A percentile compares a stretch with the other conserved stretches of the same genome.
Evolutionary conservation across 352 stramenopile species (phyloP).

Genomic region (Phytopythium cucurbitacearum): DNA sequence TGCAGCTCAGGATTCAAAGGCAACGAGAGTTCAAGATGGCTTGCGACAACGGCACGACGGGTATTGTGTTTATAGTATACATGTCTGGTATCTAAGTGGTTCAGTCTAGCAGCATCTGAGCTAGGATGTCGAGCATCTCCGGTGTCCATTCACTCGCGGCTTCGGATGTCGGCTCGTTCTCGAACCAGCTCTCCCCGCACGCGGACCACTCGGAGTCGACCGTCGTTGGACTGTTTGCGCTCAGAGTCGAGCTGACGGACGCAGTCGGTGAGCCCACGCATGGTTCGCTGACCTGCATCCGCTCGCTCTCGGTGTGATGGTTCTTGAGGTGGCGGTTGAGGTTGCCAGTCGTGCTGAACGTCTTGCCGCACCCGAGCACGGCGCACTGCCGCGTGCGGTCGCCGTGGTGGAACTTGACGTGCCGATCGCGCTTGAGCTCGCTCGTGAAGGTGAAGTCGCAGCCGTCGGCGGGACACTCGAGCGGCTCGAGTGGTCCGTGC

Average conservation of each 20-base stretch:
- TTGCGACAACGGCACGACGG: no score
- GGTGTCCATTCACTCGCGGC: conserved; percentile 12
- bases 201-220: conserved; percentile 10
- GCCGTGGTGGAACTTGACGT: conserved; percentile 40
- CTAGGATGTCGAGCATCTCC: conserved; percentile 29
- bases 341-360: conserved; percentile 58
- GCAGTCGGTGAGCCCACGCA: no score
- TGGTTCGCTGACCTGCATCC: conserved; percentile 6
- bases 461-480: conserved; percentile 20
- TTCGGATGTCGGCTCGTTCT: conserved; percentile 2
- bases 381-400: conserved; percentile 18
- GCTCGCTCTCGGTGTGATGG: conserved; percentile 14
- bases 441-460: conserved; percentile 31
- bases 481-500: conserved; percentile 29
- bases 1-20: not conserved
- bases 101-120: conserved; percentile 30
- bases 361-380: conserved; percentile 35
- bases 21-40: conserved; percentile 5
- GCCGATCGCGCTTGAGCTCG: conserved; percentile 34
- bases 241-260: conserved; percentile 4
- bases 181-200: conserved; percentile 1
- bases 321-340: conserved; percentile 46
- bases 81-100: not conserved
- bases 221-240: conserved; percentile 9
- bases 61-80: not conserved